Percentiles rank a stretch among this genome's conserved stretches.
Conservation (phyloP, 495 filamentous ascomycete genomes). For the Podospora fimiseda region DNA sequence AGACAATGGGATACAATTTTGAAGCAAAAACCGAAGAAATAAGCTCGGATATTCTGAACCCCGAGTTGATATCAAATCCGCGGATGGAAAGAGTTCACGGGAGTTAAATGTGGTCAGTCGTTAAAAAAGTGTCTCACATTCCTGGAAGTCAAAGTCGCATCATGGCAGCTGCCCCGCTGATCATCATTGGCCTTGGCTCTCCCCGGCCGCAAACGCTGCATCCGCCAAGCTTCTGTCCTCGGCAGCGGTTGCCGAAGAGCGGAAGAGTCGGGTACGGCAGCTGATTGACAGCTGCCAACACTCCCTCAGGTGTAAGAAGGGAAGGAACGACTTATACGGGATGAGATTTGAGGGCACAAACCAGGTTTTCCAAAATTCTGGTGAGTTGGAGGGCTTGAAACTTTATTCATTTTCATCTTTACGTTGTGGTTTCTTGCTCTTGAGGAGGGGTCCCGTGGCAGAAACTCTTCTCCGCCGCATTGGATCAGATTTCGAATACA, state of each 20-base stretch:
- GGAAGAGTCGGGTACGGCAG: no score
- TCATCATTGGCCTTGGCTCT: background rate
- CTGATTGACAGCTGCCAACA: background rate
- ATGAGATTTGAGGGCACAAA: background rate
- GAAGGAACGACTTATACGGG: conserved; percentile 18
- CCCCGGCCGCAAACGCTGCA: background rate
- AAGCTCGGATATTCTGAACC: background rate
- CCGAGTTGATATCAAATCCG: background rate
- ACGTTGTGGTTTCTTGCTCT: background rate
- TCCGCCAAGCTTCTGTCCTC: background rate
- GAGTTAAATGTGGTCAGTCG: background rate
- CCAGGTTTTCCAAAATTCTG: no score
- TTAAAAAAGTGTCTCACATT: background rate
- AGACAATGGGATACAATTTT: background rate
- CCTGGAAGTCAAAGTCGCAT: background rate
- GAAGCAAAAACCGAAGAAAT: background rate
- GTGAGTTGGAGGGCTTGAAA: background rate
- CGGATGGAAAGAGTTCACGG: background rate
- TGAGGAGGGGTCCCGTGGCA: no score
- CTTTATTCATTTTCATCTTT: background rate
- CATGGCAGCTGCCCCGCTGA: conserved; percentile 3
- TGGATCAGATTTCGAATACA: no score
- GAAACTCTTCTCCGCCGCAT: no score
- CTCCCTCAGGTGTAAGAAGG: conserved; percentile 2
- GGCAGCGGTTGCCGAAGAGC: no score